Conservation (phyloP, 2,329 filamentous ascomycete species). For the Arthrobotrys iridis region DNA sequence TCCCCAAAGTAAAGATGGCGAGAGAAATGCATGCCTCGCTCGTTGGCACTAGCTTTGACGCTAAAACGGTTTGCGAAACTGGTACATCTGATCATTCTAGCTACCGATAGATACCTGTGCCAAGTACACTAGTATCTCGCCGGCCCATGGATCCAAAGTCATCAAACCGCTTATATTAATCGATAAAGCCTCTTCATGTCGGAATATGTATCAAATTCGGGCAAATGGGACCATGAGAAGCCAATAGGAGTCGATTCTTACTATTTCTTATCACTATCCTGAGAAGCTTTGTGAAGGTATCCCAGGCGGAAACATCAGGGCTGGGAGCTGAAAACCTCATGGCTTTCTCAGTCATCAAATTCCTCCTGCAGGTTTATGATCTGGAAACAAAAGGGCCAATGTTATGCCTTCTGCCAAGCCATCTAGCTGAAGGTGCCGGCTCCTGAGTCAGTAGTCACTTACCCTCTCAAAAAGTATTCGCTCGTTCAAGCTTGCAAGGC, state of each 20-base stretch:
- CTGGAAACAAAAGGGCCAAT: background rate
- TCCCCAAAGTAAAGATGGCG: background rate
- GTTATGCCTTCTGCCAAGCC: constrained; percentile 11
- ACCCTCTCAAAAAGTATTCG: constrained; percentile 1
- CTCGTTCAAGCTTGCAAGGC: constrained; percentile 1
- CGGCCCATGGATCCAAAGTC: constrained; percentile 1
- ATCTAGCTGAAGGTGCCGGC: constrained; percentile 4
- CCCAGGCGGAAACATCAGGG: constrained; percentile 6
- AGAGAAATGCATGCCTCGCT: constrained; percentile 4
- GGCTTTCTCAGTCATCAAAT: constrained; percentile 1
- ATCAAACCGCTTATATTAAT: constrained; percentile 45
- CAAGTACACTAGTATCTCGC: background rate
- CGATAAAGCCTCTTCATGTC: constrained; percentile 22
- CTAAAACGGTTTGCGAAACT: constrained; percentile 23
- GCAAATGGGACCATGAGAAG: background rate
- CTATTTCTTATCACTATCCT: background rate
- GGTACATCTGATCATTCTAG: background rate
- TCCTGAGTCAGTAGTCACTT: constrained; percentile 16
- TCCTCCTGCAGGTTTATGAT: constrained; percentile 12
- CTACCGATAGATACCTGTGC: background rate
- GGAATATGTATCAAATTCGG: constrained; percentile 4
- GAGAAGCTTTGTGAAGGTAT: background rate
- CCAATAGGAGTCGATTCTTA: constrained; percentile 6
- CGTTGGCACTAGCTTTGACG: constrained; percentile 40
- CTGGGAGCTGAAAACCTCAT: constrained; percentile 19